Evolutionary conservation across 305 asterid species (phyloP).

Genomic region (Solanum aculeatissimum): DNA sequence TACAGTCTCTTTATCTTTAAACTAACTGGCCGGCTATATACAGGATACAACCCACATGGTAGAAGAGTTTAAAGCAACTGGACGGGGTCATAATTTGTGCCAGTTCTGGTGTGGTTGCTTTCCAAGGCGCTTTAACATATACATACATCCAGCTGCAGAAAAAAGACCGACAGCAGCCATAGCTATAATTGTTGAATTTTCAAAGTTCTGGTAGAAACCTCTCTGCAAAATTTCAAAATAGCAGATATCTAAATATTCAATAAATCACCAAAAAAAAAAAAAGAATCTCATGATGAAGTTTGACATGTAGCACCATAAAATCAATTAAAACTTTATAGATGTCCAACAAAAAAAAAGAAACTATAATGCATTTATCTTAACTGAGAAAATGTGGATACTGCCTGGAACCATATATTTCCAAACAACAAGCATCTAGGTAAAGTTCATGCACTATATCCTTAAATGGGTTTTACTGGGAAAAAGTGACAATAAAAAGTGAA

Average conservation of each 20-base stretch:
- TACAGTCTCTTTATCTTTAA: not conserved
- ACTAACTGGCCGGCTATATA: not conserved
- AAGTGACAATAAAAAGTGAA: not conserved
- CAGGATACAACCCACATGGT: not conserved
- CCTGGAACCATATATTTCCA: not conserved
- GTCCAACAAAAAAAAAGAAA: not conserved
- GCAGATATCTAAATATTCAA: not conserved
- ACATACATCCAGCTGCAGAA: constrained; percentile 74
- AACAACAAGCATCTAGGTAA: not conserved
- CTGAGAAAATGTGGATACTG: not conserved
- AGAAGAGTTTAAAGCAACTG: not conserved
- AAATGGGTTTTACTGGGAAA: not conserved
- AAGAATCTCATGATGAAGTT: not conserved
- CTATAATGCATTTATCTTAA: not conserved
- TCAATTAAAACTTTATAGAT: not conserved
- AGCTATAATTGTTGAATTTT: constrained; percentile 45
- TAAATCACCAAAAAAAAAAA: not conserved
- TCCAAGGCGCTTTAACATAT: constrained; percentile 46
- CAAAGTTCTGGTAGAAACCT: constrained; percentile 35
- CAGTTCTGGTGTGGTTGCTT: constrained; percentile 56
- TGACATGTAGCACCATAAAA: not conserved
- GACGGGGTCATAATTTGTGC: constrained; percentile 34
- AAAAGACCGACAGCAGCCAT: constrained; percentile 47
- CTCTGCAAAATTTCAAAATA: constrained; percentile 36
- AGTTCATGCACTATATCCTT: not conserved